phyloP scores from a whole-genome alignment of 441 rosid genomes.

The Populus hybrid region DNA sequence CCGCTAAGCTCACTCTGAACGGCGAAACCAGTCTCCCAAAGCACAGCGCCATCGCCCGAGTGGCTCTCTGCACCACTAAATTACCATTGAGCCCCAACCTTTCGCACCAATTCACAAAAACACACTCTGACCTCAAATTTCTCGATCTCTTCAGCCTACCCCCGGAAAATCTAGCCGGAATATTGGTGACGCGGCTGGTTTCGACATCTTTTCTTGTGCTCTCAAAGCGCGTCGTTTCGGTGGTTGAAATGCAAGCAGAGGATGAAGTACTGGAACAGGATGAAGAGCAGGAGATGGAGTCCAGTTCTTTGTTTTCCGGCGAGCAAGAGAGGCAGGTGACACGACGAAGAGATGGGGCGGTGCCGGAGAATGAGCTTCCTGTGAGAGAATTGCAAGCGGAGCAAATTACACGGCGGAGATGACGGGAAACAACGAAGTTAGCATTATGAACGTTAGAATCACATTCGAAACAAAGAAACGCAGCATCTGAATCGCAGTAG shows the following conservation, averaged over 20 bases:
- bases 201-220: not conserved
- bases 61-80: conserved; percentile 30
- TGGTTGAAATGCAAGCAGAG: conserved; percentile 26
- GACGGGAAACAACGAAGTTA: conserved; percentile 74
- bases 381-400: conserved; percentile 32
- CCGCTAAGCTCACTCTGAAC: conserved; percentile 35
- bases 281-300: conserved; percentile 13
- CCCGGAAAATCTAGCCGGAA: not conserved
- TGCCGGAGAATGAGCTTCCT: conserved; percentile 30
- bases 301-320: not conserved
- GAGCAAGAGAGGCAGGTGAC: conserved; percentile 6
- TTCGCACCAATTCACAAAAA: conserved; percentile 48
- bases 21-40: conserved; percentile 26
- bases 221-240: conserved; percentile 15
- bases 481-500: conserved; percentile 57
- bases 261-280: conserved; percentile 27
- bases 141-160: conserved; percentile 3
- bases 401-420: conserved; percentile 47
- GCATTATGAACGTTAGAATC: conserved; percentile 53
- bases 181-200: conserved; percentile 12
- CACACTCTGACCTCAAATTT: conserved; percentile 27
- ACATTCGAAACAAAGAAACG: conserved; percentile 61
- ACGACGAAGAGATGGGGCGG: conserved; percentile 2
- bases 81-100: conserved; percentile 32
- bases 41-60: conserved; percentile 30